phyloP scores from a whole-genome alignment of 2,329 filamentous ascomycete genomes.

The Arthroderma sp. region DNA sequence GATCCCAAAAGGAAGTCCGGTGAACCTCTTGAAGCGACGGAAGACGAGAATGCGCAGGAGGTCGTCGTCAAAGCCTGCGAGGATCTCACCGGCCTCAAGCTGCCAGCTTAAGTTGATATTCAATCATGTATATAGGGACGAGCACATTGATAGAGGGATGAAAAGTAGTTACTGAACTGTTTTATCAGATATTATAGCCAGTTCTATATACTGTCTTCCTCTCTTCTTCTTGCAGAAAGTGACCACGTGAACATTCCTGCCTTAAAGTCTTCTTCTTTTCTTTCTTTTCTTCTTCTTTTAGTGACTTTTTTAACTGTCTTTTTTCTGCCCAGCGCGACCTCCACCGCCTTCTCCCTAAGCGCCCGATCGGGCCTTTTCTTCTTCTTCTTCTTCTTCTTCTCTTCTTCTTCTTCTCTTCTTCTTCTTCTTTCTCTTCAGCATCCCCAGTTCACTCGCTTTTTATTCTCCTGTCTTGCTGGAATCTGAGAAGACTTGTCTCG shows the following conservation, averaged over 20 bases:
- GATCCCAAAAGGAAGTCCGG: slow-evolving; percentile 16
- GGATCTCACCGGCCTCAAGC: slow-evolving; percentile 10
- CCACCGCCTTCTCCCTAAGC: neutral
- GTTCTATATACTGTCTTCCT: too few relatives aligned
- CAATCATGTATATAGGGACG: too few relatives aligned
- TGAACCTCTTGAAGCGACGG: slow-evolving; percentile 10
- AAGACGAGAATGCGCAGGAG: slow-evolving; percentile 16
- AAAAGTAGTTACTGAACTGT: too few relatives aligned
- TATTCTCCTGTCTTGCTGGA: neutral
- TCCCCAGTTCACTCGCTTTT: too few relatives aligned
- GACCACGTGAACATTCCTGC: neutral
- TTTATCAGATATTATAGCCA: too few relatives aligned
- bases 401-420: neutral
- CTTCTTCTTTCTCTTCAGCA: neutral
- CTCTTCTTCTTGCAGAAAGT: neutral
- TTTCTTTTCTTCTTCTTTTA: too few relatives aligned
- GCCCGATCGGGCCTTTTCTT: neutral
- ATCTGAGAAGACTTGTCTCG: too few relatives aligned
- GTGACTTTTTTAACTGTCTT: too few relatives aligned
- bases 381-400: neutral
- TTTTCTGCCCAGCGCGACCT: neutral
- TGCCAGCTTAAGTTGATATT: too few relatives aligned
- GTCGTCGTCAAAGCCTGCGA: slow-evolving; percentile 16
- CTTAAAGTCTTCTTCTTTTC: too few relatives aligned
- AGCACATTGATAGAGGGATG: too few relatives aligned